These are phyloP conservation scores for Xylaria cubensis DNA, from an alignment of 495 filamentous ascomycete species.

Conservation along the genomic window DNA sequence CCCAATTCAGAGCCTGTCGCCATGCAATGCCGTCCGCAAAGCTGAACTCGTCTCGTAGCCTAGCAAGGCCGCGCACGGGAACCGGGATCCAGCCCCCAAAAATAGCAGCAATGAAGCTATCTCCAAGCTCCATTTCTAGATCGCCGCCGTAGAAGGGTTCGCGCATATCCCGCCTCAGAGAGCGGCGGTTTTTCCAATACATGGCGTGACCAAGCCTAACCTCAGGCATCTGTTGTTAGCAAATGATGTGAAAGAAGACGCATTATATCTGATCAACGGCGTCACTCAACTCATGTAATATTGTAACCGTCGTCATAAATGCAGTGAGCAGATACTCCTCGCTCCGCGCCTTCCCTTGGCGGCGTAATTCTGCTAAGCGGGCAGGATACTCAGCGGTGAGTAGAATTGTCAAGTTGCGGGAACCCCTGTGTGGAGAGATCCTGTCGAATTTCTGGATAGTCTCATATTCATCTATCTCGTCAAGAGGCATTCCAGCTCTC, in stretches of 20 bases:
- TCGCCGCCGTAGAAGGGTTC: conserved; percentile 50
- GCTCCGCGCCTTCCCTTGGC: conserved; percentile 34
- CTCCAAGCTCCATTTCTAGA: conserved; percentile 51
- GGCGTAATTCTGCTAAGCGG: conserved; percentile 37
- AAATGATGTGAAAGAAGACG: not conserved
- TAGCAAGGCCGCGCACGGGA: conserved; percentile 33
- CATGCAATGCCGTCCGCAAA: conserved; percentile 47
- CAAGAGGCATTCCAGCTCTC: conserved; percentile 30
- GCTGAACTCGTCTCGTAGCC: conserved; percentile 25
- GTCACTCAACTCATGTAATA: conserved; percentile 48
- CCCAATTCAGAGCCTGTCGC: conserved; percentile 46
- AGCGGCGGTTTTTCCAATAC: conserved; percentile 48
- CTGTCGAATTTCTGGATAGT: conserved; percentile 39
- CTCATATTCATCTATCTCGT: conserved; percentile 37
- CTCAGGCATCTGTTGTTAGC: conserved; percentile 18
- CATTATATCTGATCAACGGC: not conserved
- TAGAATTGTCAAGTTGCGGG: conserved; percentile 39
- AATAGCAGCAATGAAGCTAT: conserved; percentile 46
- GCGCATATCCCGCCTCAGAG: conserved; percentile 39
- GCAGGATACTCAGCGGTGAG: conserved; percentile 44
- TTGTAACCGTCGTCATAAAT: conserved; percentile 48
- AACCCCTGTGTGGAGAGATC: conserved; percentile 20
- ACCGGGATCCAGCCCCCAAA: conserved; percentile 50
- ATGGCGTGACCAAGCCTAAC: conserved; percentile 46
- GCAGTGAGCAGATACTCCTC: conserved; percentile 50